Evolutionary conservation across 768 basidiomycete species (phyloP).

Genomic region (Butyriboletus loyo): DNA sequence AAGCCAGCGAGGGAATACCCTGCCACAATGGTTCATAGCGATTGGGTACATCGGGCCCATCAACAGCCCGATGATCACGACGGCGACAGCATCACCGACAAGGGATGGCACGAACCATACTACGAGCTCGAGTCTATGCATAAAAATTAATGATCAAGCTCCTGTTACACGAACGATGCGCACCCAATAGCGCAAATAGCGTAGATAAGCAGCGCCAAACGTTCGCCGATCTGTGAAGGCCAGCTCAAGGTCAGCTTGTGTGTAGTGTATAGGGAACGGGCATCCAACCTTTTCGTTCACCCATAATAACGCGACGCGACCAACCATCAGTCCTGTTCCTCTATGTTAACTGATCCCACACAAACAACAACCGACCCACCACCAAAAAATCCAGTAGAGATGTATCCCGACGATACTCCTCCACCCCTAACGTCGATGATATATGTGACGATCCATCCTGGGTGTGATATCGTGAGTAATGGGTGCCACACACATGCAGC

Average conservation of each 20-base stretch:
- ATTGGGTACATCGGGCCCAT: conserved; percentile 79
- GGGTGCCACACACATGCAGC: background rate
- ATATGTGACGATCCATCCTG: conserved; percentile 70
- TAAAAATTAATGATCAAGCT: background rate
- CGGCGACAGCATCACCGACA: conserved; percentile 59
- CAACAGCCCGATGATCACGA: conserved; percentile 62
- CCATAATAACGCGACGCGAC: conserved; percentile 30
- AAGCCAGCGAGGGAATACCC: conserved; percentile 35
- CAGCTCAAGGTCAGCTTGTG: background rate
- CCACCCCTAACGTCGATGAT: conserved; percentile 43
- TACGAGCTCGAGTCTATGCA: conserved; percentile 56
- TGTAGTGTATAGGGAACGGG: too few relatives aligned
- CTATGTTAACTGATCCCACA: background rate
- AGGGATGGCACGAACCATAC: conserved; percentile 71
- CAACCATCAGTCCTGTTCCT: conserved; percentile 25
- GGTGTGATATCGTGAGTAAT: background rate
- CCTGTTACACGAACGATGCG: background rate
- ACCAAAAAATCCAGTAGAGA: conserved; percentile 38
- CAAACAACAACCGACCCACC: conserved; percentile 8
- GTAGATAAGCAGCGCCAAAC: conserved; percentile 28
- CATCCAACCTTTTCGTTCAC: conserved; percentile 25
- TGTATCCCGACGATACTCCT: conserved; percentile 46
- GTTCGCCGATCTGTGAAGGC: conserved; percentile 31
- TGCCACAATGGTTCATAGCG: conserved; percentile 34
- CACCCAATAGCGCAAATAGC: conserved; percentile 30